Percentiles rank a stretch among this genome's conserved stretches.
phyloP scores from a whole-genome alignment of 805 yeast species.

The Metschnikowia similis region DNA sequence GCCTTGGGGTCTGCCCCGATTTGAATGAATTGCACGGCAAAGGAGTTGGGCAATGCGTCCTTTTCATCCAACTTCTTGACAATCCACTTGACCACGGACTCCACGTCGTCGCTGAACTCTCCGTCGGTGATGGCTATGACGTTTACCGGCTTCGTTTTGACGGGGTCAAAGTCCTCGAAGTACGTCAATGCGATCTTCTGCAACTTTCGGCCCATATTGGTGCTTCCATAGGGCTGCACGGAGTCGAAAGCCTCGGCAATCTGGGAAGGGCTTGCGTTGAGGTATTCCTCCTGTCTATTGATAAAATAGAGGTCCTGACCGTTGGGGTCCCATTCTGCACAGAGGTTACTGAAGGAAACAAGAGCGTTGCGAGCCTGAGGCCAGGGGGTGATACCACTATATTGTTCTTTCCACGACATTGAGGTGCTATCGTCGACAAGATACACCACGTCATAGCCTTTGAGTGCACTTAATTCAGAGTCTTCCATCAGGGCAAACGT shows the following conservation, averaged over 20 bases:
- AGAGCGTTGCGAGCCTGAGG: conserved; percentile 12
- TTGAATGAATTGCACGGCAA: conserved; percentile 16
- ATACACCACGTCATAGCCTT: conserved; percentile 14
- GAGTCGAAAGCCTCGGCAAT: conserved; percentile 10
- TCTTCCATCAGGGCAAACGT: conserved; percentile 6
- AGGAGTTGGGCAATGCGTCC: conserved; percentile 11
- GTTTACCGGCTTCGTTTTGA: conserved; percentile 12
- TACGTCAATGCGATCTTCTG: conserved; percentile 8
- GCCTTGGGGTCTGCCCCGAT: conserved; percentile 15
- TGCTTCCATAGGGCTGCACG: conserved; percentile 11
- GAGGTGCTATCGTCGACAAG: conserved; percentile 14
- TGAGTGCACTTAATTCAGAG: conserved; percentile 11
- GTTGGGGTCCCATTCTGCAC: conserved; percentile 16
- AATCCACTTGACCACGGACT: conserved; percentile 13
- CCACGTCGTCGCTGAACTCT: conserved; percentile 14
- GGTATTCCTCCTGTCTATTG: conserved; percentile 5
- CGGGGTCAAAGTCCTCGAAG: conserved; percentile 10
- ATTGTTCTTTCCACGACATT: conserved; percentile 13
- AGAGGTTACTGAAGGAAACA: conserved; percentile 11
- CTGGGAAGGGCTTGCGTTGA: conserved; percentile 9
- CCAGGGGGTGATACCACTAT: conserved; percentile 15
- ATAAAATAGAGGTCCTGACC: conserved; percentile 16
- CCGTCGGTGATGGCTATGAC: conserved; percentile 17
- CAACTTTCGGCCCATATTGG: conserved; percentile 15
- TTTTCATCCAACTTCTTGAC: conserved; percentile 10